Evolutionary conservation across 768 basidiomycete genomes (phyloP).

Genomic region (Mycena epipterygia): DNA sequence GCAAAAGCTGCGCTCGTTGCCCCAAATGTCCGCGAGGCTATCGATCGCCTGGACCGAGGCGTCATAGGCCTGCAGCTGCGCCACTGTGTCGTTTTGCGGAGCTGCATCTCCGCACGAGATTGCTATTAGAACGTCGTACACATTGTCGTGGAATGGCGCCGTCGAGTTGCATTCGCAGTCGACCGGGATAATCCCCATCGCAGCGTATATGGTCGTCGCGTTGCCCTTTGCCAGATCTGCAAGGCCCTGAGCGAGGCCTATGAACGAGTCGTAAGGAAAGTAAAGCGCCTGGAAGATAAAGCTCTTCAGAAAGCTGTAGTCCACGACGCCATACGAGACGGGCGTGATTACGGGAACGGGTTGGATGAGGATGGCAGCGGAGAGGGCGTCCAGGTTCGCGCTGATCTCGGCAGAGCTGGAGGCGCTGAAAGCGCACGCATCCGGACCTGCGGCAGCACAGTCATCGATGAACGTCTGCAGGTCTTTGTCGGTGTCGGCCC

Average conservation of each 20-base stretch:
- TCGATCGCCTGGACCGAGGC: not conserved
- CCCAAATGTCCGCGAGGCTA: no score
- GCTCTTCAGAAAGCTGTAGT: conserved; percentile 46
- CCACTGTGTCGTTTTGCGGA: not conserved
- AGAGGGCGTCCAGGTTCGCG: conserved; percentile 51
- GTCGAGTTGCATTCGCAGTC: conserved; percentile 45
- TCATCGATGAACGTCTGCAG: conserved; percentile 51
- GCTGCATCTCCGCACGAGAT: conserved; percentile 6
- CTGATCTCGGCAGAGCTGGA: conserved; percentile 48
- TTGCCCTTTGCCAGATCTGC: conserved; percentile 51
- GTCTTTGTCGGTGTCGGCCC: conserved; percentile 52
- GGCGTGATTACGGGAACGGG: conserved; percentile 51
- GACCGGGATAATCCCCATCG: conserved; percentile 36
- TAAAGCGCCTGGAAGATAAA: conserved; percentile 52
- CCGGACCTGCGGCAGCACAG: conserved; percentile 54
- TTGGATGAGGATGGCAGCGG: conserved; percentile 41
- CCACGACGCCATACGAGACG: conserved; percentile 51
- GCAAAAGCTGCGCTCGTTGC: no score
- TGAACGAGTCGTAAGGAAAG: conserved; percentile 49
- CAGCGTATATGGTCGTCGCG: conserved; percentile 41
- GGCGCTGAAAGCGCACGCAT: conserved; percentile 54
- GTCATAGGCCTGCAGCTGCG: not conserved
- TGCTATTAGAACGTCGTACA: not conserved
- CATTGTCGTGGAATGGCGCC: conserved; percentile 3
- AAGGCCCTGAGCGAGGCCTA: conserved; percentile 49